Base-by-base conservation (phyloP, 1,284 basidiomycete species). In the Trichosporon ovoides region DNA sequence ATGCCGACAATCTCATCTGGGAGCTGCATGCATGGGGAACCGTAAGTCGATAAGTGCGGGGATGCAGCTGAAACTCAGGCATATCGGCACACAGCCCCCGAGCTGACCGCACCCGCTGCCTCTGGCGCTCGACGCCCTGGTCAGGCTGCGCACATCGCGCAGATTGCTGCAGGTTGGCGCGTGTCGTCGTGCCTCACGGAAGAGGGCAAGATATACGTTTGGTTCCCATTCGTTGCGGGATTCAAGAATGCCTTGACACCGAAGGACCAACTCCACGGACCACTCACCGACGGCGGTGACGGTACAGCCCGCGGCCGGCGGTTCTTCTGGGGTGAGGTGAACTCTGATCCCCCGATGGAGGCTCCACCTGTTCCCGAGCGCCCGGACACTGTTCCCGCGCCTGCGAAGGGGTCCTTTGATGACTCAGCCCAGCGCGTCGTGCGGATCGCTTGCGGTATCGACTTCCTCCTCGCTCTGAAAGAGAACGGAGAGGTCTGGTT, bases 101-200 rank as follows among this genome's bases (percentile, higher is more conserved):
- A 57, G 13, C 61, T 75, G 18, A 74, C 70, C 0, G 60, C 71
- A 2, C 70, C 73, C 3, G 51, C 62, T 3, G 60, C 63, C 18
- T 57, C 66, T 10, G 69, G 72, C 7, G 61, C 66, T 1, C 63
- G 53, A 11, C 34, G 43, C 1, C 43, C 62, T 2, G 59, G 60
- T 0, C 56, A 57, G 18, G 55, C 65, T 6, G 63, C 64, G 16
- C 67, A 71, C 40, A 64, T 79, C 38, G 68, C 82, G 2, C 89
- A 91, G 71, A 80, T 90, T 31, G 87, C 86, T 0, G 68, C 74
- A 59, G 91, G 91, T n/a, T 92, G 89, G 91, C 64, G 69, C 6
- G 87, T 87, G 73, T 86, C 85, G 7, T 82, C 85, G 2, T 80
- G 84, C 34, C 83, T 94, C 60, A 87, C 86, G 2, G 79, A 82